Evolutionary conservation across 306 rosid species (phyloP).

Genomic region (Ammopiptanthus mongolicus): DNA sequence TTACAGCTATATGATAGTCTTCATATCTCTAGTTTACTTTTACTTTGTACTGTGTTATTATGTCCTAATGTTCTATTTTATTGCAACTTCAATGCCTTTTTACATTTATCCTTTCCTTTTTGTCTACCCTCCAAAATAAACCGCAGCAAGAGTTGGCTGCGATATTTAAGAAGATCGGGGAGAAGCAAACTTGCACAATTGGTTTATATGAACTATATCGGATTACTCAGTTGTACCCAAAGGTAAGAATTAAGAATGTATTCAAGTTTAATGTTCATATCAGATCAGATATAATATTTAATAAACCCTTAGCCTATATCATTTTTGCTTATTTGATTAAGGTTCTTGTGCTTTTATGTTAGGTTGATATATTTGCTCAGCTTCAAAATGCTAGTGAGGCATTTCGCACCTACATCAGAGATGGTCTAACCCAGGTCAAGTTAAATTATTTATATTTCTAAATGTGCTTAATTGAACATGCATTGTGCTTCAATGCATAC

Average conservation of each 20-base stretch:
- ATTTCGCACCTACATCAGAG: slow-evolving; percentile 94
- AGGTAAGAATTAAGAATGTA: slow-evolving; percentile 38
- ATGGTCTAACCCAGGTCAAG: slow-evolving; percentile 85
- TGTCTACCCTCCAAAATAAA: slow-evolving; percentile 10
- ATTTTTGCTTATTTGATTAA: slow-evolving; percentile 9
- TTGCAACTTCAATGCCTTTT: slow-evolving; percentile 1
- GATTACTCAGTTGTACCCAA: slow-evolving; percentile 92
- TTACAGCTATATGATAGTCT: background rate
- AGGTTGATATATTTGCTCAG: slow-evolving; percentile 97
- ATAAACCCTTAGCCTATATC: background rate
- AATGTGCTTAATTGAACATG: background rate
- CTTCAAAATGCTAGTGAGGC: slow-evolving; percentile 99
- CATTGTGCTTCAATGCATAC: background rate
- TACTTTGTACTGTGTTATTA: background rate
- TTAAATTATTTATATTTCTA: slow-evolving; percentile 4
- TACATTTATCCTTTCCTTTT: background rate
- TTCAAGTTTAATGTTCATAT: background rate
- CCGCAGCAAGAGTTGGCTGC: slow-evolving; percentile 98
- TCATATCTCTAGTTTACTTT: background rate
- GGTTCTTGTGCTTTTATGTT: slow-evolving; percentile 22
- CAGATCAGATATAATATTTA: background rate
- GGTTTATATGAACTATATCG: slow-evolving; percentile 91
- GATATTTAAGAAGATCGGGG: slow-evolving; percentile 97
- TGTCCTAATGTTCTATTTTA: background rate
- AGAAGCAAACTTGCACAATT: slow-evolving; percentile 95